Percentiles rank a stretch among this genome's conserved stretches.
Evolutionary conservation across 306 rosid genomes (phyloP).

Genomic region (Lagenaria siceraria): DNA sequence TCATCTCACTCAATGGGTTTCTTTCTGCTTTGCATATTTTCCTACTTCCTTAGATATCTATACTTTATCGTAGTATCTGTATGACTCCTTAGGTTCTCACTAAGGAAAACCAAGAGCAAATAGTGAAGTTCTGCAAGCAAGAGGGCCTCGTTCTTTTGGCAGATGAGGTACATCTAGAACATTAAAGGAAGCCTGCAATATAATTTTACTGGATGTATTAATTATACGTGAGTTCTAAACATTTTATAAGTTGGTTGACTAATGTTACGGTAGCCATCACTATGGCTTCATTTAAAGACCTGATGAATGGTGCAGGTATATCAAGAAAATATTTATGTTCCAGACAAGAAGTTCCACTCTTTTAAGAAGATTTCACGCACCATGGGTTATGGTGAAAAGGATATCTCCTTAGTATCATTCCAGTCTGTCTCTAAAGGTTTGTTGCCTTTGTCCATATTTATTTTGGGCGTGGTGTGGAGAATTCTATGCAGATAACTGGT

Average conservation of each 20-base stretch:
- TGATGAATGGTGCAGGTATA: conserved; percentile 42
- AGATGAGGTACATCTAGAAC: conserved; percentile 60
- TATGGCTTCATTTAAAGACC: not conserved
- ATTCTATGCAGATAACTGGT: not conserved
- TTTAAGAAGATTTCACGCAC: conserved; percentile 75
- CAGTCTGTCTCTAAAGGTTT: conserved; percentile 92
- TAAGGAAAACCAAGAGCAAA: conserved; percentile 53
- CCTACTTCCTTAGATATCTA: not conserved
- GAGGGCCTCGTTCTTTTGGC: conserved; percentile 92
- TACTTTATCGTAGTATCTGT: not conserved
- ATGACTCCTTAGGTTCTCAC: conserved; percentile 42
- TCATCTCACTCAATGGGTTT: not conserved
- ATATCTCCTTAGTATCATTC: conserved; percentile 63
- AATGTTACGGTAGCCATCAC: not conserved
- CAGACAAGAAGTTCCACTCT: conserved; percentile 77
- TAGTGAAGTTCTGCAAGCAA: conserved; percentile 78
- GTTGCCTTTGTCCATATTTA: not conserved
- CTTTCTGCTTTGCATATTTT: not conserved
- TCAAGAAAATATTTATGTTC: conserved; percentile 76
- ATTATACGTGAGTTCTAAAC: not conserved
- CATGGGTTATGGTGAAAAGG: conserved; percentile 65
- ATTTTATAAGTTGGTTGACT: not conserved
- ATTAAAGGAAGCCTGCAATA: not conserved
- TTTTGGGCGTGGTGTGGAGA: not conserved
- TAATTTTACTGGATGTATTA: not conserved